Conservation (phyloP, 2,329 filamentous ascomycete genomes). For the Bisporella sp. region DNA sequence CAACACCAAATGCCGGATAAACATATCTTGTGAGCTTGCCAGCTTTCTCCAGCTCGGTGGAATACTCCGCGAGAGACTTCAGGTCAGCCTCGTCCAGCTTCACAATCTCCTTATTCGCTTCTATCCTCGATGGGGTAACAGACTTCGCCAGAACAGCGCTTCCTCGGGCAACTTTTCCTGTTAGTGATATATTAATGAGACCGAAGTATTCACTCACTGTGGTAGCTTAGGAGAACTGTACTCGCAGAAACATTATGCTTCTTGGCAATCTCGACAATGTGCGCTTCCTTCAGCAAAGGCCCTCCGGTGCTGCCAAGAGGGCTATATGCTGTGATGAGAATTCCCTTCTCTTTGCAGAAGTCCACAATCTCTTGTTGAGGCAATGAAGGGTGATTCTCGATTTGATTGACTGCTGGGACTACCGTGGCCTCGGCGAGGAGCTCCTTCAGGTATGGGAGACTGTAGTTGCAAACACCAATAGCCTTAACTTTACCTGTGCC, state of each 20-base stretch:
- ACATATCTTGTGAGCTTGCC: slow-evolving; percentile 55
- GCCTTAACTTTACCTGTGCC: slow-evolving; percentile 46
- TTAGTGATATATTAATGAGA: slow-evolving; percentile 3
- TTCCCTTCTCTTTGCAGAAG: slow-evolving; percentile 42
- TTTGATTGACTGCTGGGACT: slow-evolving; percentile 50
- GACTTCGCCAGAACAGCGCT: slow-evolving; percentile 69
- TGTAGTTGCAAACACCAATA: slow-evolving; percentile 39
- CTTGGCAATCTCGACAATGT: slow-evolving; percentile 57
- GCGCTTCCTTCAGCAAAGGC: slow-evolving; percentile 48
- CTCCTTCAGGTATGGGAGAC: slow-evolving; percentile 27
- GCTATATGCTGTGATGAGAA: slow-evolving; percentile 45
- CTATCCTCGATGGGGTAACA: slow-evolving; percentile 60
- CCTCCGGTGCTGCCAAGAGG: slow-evolving; percentile 31
- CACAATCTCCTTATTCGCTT: slow-evolving; percentile 61
- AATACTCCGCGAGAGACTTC: slow-evolving; percentile 48
- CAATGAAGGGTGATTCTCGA: slow-evolving; percentile 52
- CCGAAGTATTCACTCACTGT: slow-evolving; percentile 43
- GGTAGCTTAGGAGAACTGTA: slow-evolving; percentile 63
- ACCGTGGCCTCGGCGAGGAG: slow-evolving; percentile 35
- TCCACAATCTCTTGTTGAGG: slow-evolving; percentile 45
- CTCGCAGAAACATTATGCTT: slow-evolving; percentile 55
- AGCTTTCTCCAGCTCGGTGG: slow-evolving; percentile 38
- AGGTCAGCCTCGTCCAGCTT: slow-evolving; percentile 58
- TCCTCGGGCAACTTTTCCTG: slow-evolving; percentile 53
- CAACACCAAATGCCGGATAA: slow-evolving; percentile 60